Percentiles rank a stretch among this genome's conserved stretches.
phyloP scores from a whole-genome alignment of 352 stramenopile genomes.

The Thalassiosira exigua region DNA sequence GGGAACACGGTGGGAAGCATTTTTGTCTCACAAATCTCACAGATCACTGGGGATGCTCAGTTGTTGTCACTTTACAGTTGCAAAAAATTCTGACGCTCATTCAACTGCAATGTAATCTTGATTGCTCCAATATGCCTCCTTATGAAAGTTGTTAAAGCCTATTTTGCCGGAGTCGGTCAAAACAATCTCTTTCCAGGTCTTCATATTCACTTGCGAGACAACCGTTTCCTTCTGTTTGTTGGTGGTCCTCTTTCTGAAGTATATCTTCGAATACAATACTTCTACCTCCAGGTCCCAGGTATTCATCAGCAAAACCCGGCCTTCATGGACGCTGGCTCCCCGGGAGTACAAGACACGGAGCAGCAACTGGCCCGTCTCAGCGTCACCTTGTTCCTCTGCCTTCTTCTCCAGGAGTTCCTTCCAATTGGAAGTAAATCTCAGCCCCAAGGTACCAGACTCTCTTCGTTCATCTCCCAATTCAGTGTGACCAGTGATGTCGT shows the following conservation, averaged over 20 bases:
- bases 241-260: conserved; percentile 37
- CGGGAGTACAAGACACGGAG: conserved; percentile 22
- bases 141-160: too few species aligned
- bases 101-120: too few species aligned
- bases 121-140: too few species aligned
- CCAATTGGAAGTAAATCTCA: conserved; percentile 34
- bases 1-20: too few species aligned
- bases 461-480: conserved; percentile 46
- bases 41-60: too few species aligned
- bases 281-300: conserved; percentile 40
- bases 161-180: conserved; percentile 25
- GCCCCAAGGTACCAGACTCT: conserved; percentile 37
- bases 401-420: conserved; percentile 20
- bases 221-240: conserved; percentile 38
- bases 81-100: too few species aligned
- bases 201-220: conserved; percentile 16
- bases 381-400: conserved; percentile 48
- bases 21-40: too few species aligned
- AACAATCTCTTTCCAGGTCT: conserved; percentile 20
- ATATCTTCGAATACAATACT: conserved; percentile 34
- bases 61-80: too few species aligned
- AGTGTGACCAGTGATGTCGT: conserved; percentile 37
- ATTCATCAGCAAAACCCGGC: conserved; percentile 39
- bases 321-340: conserved; percentile 43
- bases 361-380: conserved; percentile 24